Evolutionary conservation across 208 protist species (phyloP), one percentile per base, ranked within the genome.

Genomic region (Jaenimonas drosophilae): DNA sequence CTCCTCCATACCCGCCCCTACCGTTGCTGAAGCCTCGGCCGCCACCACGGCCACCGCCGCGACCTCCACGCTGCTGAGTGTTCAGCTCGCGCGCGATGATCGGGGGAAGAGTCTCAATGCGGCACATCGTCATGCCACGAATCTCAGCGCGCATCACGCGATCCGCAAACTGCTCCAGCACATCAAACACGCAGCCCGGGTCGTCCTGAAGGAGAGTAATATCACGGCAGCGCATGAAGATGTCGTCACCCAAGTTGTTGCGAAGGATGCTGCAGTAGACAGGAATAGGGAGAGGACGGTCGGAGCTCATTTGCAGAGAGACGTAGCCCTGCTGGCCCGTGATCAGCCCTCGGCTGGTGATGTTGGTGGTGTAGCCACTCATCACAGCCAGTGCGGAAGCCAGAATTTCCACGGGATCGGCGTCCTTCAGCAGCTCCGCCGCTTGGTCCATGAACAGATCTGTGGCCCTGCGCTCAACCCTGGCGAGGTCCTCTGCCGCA

Each of bases 281-380:
- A 1, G 73, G 81, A 37, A 85, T 76, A 17, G 79, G 76, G 36
- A 94, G 59, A 5, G 69, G 59, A 12, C 76, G 75, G 25, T 89
- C 64, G 1, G 72, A 75, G 16, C 49, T 47, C 69, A 94, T 73
- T 56, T 89, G 76, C 21, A 91, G 34, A 16, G 80, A 88, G 16
- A 68, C 64, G 56, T 70, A 90, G 33, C 82, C 80, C 42, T 72
- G 60, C 16, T 74, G 70, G 17, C 80, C 80, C 4, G 82, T 90
- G 43, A 94, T 74, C 16, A 94, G 72, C 25, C 81, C 82, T 38
- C 82, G 80, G 32, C 64, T 66, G 19, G 53, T 79, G 55, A 91
- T 90, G 54, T 82, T 81, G n/a, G 59, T 71, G n/a, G 87, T 94
- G 70, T 94, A 89, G 12, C 87, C 83, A 49, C 81, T 94, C 78